Conservation (phyloP, 352 stramenopile species). For the Phytophthora capsici region DNA sequence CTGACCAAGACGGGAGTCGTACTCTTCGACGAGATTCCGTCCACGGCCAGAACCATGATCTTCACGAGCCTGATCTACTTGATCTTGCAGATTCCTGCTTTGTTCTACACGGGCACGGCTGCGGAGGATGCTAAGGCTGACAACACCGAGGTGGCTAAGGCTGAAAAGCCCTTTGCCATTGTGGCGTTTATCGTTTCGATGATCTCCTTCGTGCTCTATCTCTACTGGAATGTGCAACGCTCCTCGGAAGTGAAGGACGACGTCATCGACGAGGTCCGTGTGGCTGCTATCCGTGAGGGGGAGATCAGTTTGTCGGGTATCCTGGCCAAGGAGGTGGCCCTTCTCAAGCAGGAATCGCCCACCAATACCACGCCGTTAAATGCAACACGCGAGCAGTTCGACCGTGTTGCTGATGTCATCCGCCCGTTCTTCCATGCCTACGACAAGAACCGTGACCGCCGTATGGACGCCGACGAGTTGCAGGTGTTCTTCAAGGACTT, state of each 20-base stretch:
- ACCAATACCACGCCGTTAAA: constrained; percentile 59
- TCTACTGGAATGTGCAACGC: constrained; percentile 91
- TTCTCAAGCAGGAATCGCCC: constrained; percentile 57
- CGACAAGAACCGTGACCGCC: constrained; percentile 91
- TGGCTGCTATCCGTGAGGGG: constrained; percentile 71
- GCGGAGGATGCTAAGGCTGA: constrained; percentile 72
- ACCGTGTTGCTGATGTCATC: constrained; percentile 92
- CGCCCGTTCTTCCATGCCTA: constrained; percentile 94
- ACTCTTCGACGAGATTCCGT: constrained; percentile 87
- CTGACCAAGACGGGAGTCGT: constrained; percentile 80
- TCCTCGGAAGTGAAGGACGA: constrained; percentile 73
- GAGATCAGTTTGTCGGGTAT: constrained; percentile 85
- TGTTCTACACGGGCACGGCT: constrained; percentile 87
- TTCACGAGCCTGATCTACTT: constrained; percentile 95
- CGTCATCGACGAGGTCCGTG: constrained; percentile 73
- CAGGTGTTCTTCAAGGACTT: constrained; percentile 95
- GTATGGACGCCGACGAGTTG: constrained; percentile 93
- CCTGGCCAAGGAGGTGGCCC: constrained; percentile 75
- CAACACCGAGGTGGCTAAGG: constrained; percentile 68
- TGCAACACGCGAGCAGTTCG: constrained; percentile 54
- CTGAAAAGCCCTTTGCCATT: constrained; percentile 91
- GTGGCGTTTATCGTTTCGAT: constrained; percentile 90
- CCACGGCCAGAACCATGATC: constrained; percentile 93
- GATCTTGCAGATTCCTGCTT: constrained; percentile 94
- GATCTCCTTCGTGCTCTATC: constrained; percentile 91